These are phyloP conservation scores for Anisodus tanguticus DNA, from an alignment of 257 asterid species.

Conservation along the genomic window DNA sequence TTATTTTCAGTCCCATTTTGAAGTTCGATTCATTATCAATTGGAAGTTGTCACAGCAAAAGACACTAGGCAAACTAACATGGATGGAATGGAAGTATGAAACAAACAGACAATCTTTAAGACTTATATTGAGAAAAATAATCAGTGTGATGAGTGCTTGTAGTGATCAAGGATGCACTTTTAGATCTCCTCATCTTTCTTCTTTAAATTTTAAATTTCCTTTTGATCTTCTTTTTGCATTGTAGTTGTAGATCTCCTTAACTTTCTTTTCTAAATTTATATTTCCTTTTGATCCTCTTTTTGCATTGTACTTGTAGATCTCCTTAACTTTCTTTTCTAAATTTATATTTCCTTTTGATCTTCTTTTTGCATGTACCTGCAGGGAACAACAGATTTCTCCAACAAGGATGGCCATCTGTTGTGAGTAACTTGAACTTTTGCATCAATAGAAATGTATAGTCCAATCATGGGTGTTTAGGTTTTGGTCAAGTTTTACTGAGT, in stretches of 20 bases:
- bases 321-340: not conserved
- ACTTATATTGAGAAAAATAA: not conserved
- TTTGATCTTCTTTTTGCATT: not conserved
- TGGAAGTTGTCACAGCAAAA: conserved; percentile 19
- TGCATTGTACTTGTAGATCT: not conserved
- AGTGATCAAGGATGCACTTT: not conserved
- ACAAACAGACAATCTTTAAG: not conserved
- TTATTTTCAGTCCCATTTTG: not conserved
- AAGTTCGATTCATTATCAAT: not conserved
- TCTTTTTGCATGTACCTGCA: conserved; percentile 20
- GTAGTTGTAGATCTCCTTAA: not conserved
- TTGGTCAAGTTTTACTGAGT: not conserved
- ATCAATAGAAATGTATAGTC: conserved; percentile 5
- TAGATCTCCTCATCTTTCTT: not conserved
- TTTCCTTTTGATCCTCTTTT: not conserved
- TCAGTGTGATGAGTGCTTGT: conserved; percentile 7
- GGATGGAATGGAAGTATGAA: conserved; percentile 12
- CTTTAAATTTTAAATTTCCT: not conserved
- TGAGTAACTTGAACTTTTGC: conserved; percentile 10
- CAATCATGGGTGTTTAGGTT: conserved; percentile 6
- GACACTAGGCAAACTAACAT: conserved; percentile 20
- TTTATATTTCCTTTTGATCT: conserved; percentile 4
- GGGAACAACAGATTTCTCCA: conserved; percentile 13
- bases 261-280: not conserved
- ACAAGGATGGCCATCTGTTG: conserved; percentile 21